Base-by-base conservation (phyloP, 164 flowering plant genomes). In the Vitis amurensis region DNA sequence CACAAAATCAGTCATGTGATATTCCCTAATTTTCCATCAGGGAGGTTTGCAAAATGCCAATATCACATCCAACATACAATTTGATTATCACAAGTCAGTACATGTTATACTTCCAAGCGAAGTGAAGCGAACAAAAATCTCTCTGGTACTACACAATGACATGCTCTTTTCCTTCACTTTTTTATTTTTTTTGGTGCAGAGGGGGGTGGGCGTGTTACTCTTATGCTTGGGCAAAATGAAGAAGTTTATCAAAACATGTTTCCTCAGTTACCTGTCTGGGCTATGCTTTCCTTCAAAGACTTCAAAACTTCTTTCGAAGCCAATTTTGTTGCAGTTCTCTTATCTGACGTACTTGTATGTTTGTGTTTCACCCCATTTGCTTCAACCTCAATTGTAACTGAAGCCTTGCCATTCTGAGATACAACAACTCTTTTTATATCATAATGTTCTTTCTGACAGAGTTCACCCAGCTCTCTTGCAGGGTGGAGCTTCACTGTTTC, bases 401-500 rank as follows among this genome's bases (percentile, higher is more conserved):
- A 64, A 61, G 78, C 60, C n/a, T 60, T 15, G 8, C 84, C 87
- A 62, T 78, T 63, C 0, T 59, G 19, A 0, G 74, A 59, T 23
- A 19, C 9, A 2, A 30, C 11, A 8, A 61, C 11, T 30, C 62
- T 66, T 53, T 57, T 76, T 67, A 59, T 12, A 7, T 17, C 66
- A 63, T 75, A 87, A 13, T 73, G 59, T 8, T 73, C 48, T 64
- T 73, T 82, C 37, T 72, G 79, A 50, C 93, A 87, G 1, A 87
- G 37, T 15, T 85, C 85, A 4, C 44, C 30, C 58, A 92, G 71
- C 71, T 92, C 97, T 60, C 81, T 86, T 2, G 73, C 82, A 14
- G 97, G 97, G 51, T 90, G 85, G 55, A 73, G 59, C 71, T 62
- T 82, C 29, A 92, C 3, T 6, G 93, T 85, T 64, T 86, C 87